Evolutionary conservation across 257 asterid species (phyloP), one percentile per base, ranked within the genome.

Genomic region (Gentiana macrophylla): DNA sequence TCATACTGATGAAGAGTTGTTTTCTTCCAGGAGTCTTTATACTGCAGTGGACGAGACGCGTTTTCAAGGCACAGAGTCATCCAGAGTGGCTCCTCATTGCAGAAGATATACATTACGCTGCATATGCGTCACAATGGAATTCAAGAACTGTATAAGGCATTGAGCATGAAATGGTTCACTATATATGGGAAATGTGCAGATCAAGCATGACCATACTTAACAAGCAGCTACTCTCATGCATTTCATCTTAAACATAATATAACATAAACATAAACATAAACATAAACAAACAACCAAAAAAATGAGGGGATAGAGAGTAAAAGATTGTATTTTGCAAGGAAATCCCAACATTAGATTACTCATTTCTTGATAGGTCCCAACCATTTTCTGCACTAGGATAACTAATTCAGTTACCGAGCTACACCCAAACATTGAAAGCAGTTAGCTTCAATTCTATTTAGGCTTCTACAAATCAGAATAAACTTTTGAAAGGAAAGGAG

Each of bases 61-160:
- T 75, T 65, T 73, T 74, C 60, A 64, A 88, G 80, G 78, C 97
- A 92, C 47, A 83, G 71, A 59, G 72, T 65, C 94, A 83, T 81
- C 99, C 99, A 92, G 35, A 88, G 81, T 11, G 99, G 99, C 78
- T 88, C 97, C 84, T 92, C 99, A 43, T 81, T 85, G 89, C 97
- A 89, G 53, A 92, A 67, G 53, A 85, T 78, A 79, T 83, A 92
- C 93, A 92, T 80, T 60, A 92, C 94, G 72, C 97, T 92, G 75
- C 84, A 72, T 35, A 36, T 47, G 5, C 35, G 56, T 15, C 24
- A 56, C n/a, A 53, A 51, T 56, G 32, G 7, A 37, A 48, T 55
- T 60, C 48, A 57, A 55, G 48, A 44, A 52, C 51, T 32, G 15
- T 1, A 34, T 43, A 49, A 13, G 12, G 36, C 52, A 50, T 37